Conservation (phyloP, 805 yeast species). For the Cyberlindnera mycetangii region DNA sequence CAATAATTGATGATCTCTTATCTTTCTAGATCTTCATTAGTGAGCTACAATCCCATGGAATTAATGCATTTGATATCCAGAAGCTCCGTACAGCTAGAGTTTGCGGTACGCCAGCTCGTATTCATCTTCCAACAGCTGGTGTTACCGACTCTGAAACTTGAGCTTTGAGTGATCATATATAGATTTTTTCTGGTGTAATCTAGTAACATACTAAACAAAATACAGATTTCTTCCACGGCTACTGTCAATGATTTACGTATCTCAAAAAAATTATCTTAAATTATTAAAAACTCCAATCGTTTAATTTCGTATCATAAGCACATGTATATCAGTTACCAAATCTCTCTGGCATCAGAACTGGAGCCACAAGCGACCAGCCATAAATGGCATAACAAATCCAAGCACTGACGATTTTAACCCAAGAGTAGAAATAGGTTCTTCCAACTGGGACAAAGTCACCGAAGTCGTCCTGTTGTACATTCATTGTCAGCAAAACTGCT, state of each 20-base stretch:
- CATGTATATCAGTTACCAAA: slow-evolving; percentile 39
- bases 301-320: neutral
- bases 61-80: slow-evolving; percentile 67
- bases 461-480: slow-evolving; percentile 76
- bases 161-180: neutral
- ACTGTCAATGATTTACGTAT: neutral
- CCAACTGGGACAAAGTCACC: slow-evolving; percentile 97
- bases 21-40: slow-evolving; percentile 46
- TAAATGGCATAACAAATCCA: slow-evolving; percentile 88
- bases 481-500: slow-evolving; percentile 88
- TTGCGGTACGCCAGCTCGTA: slow-evolving; percentile 55
- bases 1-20: neutral
- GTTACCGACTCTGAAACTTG: slow-evolving; percentile 47
- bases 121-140: slow-evolving; percentile 65
- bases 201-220: too few relatives aligned
- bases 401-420: slow-evolving; percentile 90
- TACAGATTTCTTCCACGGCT: too few relatives aligned
- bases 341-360: slow-evolving; percentile 85
- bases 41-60: slow-evolving; percentile 62
- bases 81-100: slow-evolving; percentile 67
- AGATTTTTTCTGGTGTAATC: too few relatives aligned
- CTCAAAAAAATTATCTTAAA: neutral
- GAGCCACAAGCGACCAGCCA: slow-evolving; percentile 90
- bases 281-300: neutral
- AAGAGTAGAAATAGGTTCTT: slow-evolving; percentile 88